Evolutionary conservation across 257 asterid species (phyloP).

Genomic region (Handroanthus guayacan): DNA sequence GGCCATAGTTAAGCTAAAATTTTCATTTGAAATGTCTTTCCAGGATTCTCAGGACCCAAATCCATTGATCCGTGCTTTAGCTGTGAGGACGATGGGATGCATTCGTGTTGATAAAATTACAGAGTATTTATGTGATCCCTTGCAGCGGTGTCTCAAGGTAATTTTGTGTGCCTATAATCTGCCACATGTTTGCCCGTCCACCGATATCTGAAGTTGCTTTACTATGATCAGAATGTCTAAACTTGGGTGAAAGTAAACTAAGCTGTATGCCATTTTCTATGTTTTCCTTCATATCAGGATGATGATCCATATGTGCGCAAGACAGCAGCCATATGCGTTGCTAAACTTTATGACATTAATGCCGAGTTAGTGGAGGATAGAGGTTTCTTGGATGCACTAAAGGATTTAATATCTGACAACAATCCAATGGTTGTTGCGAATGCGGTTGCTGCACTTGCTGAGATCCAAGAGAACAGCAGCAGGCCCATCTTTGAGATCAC

Average conservation of each 20-base stretch:
- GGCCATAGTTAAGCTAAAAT: slow-evolving; percentile 17
- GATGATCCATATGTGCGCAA: slow-evolving; percentile 99
- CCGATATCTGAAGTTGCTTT: slow-evolving; percentile 22
- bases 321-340: slow-evolving; percentile 99
- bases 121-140: slow-evolving; percentile 95
- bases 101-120: slow-evolving; percentile 99
- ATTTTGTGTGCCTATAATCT: slow-evolving; percentile 20
- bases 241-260: slow-evolving; percentile 32
- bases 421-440: slow-evolving; percentile 99
- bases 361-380: slow-evolving; percentile 99
- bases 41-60: slow-evolving; percentile 99
- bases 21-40: slow-evolving; percentile 32
- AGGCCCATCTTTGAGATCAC: slow-evolving; percentile 94
- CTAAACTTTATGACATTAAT: slow-evolving; percentile 97
- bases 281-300: slow-evolving; percentile 64
- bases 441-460: slow-evolving; percentile 99
- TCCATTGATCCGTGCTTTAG: slow-evolving; percentile 98
- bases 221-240: slow-evolving; percentile 24
- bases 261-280: slow-evolving; percentile 29
- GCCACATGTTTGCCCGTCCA: slow-evolving; percentile 29
- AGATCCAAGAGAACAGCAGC: slow-evolving; percentile 93
- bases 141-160: slow-evolving; percentile 99
- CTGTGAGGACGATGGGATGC: slow-evolving; percentile 99
- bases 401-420: slow-evolving; percentile 98
- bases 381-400: slow-evolving; percentile 97